These are phyloP conservation scores for Citrus cavaleriei DNA, from an alignment of 345 rosid species.

Conservation along the genomic window DNA sequence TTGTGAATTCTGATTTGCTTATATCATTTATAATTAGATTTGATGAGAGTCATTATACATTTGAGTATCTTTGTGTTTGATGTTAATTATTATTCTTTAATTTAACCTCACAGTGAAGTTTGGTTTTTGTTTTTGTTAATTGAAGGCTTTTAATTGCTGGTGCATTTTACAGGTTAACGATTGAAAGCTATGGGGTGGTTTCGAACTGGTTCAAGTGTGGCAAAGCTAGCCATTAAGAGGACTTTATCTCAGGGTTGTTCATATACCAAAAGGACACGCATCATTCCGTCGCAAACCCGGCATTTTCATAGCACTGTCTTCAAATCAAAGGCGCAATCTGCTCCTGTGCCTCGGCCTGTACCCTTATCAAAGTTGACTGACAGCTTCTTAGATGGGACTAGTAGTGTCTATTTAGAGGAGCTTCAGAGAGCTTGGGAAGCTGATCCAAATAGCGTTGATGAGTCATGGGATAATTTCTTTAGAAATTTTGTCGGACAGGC, in stretches of 20 bases:
- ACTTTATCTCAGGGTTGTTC: conserved; percentile 49
- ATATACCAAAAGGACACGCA: conserved; percentile 35
- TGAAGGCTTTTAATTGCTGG: background rate
- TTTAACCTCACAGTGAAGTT: background rate
- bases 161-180: background rate
- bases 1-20: background rate
- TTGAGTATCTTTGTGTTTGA: background rate
- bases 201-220: conserved; percentile 56
- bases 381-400: conserved; percentile 74
- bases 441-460: conserved; percentile 72
- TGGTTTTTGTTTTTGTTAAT: background rate
- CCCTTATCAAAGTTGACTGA: conserved; percentile 77
- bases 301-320: conserved; percentile 47
- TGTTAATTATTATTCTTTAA: background rate
- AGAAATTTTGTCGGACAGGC: conserved; percentile 81
- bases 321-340: conserved; percentile 51
- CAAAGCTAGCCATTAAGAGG: conserved; percentile 63
- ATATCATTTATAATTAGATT: background rate
- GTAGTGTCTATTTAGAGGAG: conserved; percentile 78
- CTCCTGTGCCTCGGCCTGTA: conserved; percentile 73
- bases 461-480: conserved; percentile 86
- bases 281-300: conserved; percentile 37
- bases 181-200: conserved; percentile 61
- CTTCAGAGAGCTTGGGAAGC: conserved; percentile 81
- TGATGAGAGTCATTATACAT: background rate